Conservation (phyloP, 2,329 filamentous ascomycete genomes). For the Aspergillus amoenus region DNA sequence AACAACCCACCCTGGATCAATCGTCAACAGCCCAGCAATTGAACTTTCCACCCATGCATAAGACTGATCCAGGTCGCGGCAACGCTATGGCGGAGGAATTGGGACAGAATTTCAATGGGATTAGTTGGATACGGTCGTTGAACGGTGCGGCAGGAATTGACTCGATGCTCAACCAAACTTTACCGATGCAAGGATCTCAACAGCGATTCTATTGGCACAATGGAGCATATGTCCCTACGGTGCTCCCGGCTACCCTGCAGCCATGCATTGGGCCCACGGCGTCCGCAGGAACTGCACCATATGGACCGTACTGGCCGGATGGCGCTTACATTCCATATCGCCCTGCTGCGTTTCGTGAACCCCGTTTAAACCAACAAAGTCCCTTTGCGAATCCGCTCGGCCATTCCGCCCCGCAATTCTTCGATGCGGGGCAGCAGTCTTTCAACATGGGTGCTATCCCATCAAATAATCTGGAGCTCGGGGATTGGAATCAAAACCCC, state of each 20-base stretch:
- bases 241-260: slow-evolving; percentile 59
- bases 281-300: slow-evolving; percentile 56
- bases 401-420: slow-evolving; percentile 25
- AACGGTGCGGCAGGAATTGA: slow-evolving; percentile 56
- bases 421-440: slow-evolving; percentile 29
- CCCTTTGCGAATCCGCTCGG: slow-evolving; percentile 23
- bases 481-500: slow-evolving; percentile 33
- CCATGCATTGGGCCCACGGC: slow-evolving; percentile 59
- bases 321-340: slow-evolving; percentile 62
- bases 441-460: slow-evolving; percentile 30
- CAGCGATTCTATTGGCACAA: slow-evolving; percentile 44
- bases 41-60: slow-evolving; percentile 42
- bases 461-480: slow-evolving; percentile 26
- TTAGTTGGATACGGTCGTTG: slow-evolving; percentile 44
- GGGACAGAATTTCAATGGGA: slow-evolving; percentile 33
- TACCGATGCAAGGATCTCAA: slow-evolving; percentile 42
- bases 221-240: slow-evolving; percentile 56
- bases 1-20: slow-evolving; percentile 29
- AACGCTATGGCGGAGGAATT: slow-evolving; percentile 30
- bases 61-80: slow-evolving; percentile 31
- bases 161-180: slow-evolving; percentile 60
- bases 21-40: slow-evolving; percentile 30
- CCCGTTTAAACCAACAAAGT: slow-evolving; percentile 41
- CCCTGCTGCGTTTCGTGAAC: slow-evolving; percentile 57
- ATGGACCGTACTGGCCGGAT: slow-evolving; percentile 64